phyloP scores from a whole-genome alignment of 345 rosid species.

The Eucalyptus coolabah region DNA sequence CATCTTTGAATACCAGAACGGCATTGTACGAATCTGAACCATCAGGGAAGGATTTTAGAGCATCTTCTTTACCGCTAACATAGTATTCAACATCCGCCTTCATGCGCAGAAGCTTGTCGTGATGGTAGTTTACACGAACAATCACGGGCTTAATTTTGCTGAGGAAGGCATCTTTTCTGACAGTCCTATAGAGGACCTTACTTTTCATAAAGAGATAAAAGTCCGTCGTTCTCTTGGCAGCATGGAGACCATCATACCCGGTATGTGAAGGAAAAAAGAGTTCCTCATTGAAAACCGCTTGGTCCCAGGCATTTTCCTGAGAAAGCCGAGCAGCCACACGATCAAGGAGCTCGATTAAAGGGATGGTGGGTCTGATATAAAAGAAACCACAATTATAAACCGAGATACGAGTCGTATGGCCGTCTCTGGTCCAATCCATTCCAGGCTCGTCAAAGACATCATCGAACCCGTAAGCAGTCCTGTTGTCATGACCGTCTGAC shows the following conservation, averaged over 20 bases:
- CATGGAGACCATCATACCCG: conserved; percentile 31
- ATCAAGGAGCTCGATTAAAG: conserved; percentile 33
- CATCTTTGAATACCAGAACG: neutral
- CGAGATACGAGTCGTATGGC: conserved; percentile 33
- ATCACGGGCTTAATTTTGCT: conserved; percentile 28
- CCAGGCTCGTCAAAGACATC: conserved; percentile 31
- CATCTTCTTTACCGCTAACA: conserved; percentile 27
- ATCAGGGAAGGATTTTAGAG: conserved; percentile 24
- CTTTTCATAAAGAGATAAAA: conserved; percentile 33
- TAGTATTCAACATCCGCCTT: conserved; percentile 26
- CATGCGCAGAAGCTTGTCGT: conserved; percentile 34
- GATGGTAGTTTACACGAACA: conserved; percentile 32
- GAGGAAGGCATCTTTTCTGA: conserved; percentile 19
- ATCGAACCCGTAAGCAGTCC: conserved; percentile 25
- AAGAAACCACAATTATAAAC: conserved; percentile 46
- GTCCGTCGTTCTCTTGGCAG: conserved; percentile 30
- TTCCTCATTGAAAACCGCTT: conserved; percentile 39
- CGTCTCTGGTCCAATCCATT: conserved; percentile 38
- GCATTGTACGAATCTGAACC: conserved; percentile 1
- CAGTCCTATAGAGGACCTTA: conserved; percentile 27
- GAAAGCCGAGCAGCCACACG: conserved; percentile 27
- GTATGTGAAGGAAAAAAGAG: conserved; percentile 26
- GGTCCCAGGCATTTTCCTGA: conserved; percentile 24
- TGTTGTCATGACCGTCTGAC: conserved; percentile 29
- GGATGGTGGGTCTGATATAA: conserved; percentile 25